Conservation (phyloP, 2,329 filamentous ascomycete species). For the Trichocomaceae sp. region DNA sequence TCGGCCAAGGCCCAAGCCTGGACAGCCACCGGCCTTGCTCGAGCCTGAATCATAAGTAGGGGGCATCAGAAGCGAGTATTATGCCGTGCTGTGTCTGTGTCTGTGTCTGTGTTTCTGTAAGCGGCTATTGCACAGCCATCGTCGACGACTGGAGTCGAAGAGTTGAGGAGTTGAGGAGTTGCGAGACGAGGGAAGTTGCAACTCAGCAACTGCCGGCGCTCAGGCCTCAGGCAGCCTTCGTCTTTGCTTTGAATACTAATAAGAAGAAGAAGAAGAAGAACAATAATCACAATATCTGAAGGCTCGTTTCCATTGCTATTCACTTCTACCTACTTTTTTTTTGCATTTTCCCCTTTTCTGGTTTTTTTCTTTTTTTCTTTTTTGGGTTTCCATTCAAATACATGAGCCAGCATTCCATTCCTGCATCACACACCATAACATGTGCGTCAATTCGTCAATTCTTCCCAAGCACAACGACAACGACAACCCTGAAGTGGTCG, state of each 20-base stretch:
- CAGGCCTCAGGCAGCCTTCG: background rate
- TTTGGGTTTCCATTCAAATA: background rate
- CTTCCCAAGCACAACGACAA: too few species aligned
- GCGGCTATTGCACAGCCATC: background rate
- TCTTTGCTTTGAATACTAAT: too few species aligned
- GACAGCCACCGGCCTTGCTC: slow-evolving; percentile 35
- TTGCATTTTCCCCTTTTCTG: background rate
- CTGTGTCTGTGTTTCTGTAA: background rate
- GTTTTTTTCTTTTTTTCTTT: background rate
- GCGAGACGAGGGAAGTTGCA: too few species aligned
- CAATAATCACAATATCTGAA: background rate
- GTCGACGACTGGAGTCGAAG: background rate
- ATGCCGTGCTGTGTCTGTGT: too few species aligned
- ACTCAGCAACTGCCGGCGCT: background rate
- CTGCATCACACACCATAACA: background rate
- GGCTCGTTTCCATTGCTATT: background rate
- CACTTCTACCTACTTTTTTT: background rate
- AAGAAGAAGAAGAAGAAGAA: too few species aligned
- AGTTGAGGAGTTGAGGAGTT: background rate
- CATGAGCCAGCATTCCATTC: background rate
- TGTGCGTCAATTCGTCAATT: too few species aligned
- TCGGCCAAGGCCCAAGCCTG: slow-evolving; percentile 33
- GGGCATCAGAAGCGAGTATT: background rate
- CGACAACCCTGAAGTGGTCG: too few species aligned
- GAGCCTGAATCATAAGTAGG: slow-evolving; percentile 30